Evolutionary conservation across 108 stramenopile species (phyloP).

Genomic region (Aurantiochytrium sp.): DNA sequence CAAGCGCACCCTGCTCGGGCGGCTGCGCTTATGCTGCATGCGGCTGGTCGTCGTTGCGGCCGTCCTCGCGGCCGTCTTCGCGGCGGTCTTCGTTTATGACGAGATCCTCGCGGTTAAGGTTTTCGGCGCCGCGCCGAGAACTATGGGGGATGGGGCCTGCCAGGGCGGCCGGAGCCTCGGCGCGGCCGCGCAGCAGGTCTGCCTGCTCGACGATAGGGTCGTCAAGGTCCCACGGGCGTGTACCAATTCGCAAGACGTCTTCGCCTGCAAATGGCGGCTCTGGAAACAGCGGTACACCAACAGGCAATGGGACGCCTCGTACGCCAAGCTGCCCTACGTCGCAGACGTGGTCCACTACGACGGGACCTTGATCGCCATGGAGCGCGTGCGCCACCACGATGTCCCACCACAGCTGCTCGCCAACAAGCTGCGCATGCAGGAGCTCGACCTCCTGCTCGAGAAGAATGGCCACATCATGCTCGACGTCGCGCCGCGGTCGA

Average conservation of each 20-base stretch:
- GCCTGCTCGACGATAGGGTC: not conserved
- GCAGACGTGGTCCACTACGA: not conserved
- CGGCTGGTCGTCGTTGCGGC: too few species aligned
- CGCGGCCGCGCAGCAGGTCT: not conserved
- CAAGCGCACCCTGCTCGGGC: too few species aligned
- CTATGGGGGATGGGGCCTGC: too few species aligned
- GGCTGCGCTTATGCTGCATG: too few species aligned
- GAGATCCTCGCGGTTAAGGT: too few species aligned
- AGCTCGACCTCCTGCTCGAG: not conserved
- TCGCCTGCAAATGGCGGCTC: not conserved
- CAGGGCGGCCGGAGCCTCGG: too few species aligned
- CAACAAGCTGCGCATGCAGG: not conserved
- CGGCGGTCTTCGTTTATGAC: too few species aligned
- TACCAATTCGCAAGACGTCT: not conserved
- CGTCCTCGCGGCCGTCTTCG: too few species aligned
- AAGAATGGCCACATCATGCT: not conserved
- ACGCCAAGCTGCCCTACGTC: not conserved
- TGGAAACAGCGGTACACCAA: not conserved
- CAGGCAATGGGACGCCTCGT: not conserved
- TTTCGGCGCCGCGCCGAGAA: too few species aligned
- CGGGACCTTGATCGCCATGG: not conserved
- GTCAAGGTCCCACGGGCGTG: not conserved
- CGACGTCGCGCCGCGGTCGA: not conserved
- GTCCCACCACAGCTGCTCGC: not conserved
- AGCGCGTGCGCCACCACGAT: not conserved